A percentile compares a stretch with the other conserved stretches of the same genome.
phyloP scores from a whole-genome alignment of 2,329 filamentous ascomycete genomes.

The Trichophaea hybrida region DNA sequence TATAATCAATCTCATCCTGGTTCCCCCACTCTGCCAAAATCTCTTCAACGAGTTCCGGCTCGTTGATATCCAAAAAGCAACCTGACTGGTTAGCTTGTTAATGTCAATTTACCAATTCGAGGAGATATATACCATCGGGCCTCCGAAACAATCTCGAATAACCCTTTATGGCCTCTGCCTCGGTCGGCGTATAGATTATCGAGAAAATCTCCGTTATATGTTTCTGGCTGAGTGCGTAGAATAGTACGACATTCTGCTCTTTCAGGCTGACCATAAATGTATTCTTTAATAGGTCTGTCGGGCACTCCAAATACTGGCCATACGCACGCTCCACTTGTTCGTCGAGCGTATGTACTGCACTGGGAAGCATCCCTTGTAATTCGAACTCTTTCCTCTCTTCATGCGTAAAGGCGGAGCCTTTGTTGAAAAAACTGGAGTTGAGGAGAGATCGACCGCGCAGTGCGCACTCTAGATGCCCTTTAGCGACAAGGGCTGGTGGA shows the following conservation, averaged over 20 bases:
- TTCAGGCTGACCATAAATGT: conserved; percentile 76
- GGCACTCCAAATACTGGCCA: conserved; percentile 53
- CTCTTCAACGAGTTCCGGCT: conserved; percentile 16
- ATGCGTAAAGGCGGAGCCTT: conserved; percentile 61
- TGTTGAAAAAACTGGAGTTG: conserved; percentile 59
- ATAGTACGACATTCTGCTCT: conserved; percentile 57
- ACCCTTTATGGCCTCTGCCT: conserved; percentile 75
- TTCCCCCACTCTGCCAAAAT: conserved; percentile 44
- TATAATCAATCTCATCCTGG: conserved; percentile 68
- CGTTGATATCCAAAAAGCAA: conserved; percentile 23
- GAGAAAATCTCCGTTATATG: conserved; percentile 79
- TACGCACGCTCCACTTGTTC: conserved; percentile 67
- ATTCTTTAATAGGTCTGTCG: conserved; percentile 58
- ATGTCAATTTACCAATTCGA: conserved; percentile 32
- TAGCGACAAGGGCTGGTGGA: background rate
- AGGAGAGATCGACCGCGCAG: conserved; percentile 42
- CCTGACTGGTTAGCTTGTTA: conserved; percentile 1
- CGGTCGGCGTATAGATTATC: conserved; percentile 81
- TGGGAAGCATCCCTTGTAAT: conserved; percentile 58
- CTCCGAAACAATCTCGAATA: conserved; percentile 64
- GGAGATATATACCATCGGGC: conserved; percentile 62
- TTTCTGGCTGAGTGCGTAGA: conserved; percentile 46
- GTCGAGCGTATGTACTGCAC: conserved; percentile 57
- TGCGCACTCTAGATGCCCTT: background rate
- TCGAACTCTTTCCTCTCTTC: conserved; percentile 56